Percentiles rank a stretch among this genome's conserved stretches.
Conservation (phyloP, 352 stramenopile species). For the Phytophthora idaei region DNA sequence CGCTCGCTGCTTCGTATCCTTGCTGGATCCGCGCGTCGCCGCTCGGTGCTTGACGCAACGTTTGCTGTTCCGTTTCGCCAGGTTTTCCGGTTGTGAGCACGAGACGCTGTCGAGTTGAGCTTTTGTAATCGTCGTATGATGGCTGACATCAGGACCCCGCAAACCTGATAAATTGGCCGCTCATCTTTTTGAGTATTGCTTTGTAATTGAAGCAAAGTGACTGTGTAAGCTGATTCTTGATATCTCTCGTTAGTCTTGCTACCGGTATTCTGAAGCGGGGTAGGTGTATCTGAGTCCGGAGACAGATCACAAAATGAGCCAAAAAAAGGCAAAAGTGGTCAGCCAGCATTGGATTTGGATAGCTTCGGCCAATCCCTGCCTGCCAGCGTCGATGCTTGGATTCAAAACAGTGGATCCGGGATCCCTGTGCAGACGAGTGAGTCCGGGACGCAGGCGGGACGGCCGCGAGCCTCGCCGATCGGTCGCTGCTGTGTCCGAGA, state of each 20-base stretch:
- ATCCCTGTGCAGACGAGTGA: constrained; percentile 17
- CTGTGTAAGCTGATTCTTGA: not conserved
- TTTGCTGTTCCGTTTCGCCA: constrained; percentile 14
- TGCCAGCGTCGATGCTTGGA: no score
- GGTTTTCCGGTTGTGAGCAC: constrained; percentile 22
- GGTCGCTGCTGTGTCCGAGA: no score
- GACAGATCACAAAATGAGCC: constrained; percentile 6
- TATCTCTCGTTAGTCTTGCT: not conserved
- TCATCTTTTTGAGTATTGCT: no score
- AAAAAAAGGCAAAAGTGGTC: constrained; percentile 2
- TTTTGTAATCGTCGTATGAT: not conserved
- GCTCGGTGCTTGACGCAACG: not conserved
- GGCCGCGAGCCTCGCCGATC: not conserved
- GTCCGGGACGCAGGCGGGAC: constrained; percentile 16
- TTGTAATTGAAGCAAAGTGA: not conserved
- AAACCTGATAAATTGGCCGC: not conserved
- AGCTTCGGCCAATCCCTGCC: constrained; percentile 13
- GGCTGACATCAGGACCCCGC: not conserved
- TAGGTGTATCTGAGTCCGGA: constrained; percentile 30
- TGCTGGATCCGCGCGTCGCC: constrained; percentile 9
- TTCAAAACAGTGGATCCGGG: constrained; percentile 5
- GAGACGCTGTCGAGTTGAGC: constrained; percentile 10
- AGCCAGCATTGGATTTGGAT: constrained; percentile 3
- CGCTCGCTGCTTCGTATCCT: constrained; percentile 21
- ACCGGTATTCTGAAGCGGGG: constrained; percentile 9